Evolutionary conservation across 768 basidiomycete species (phyloP).

Genomic region (Trametes cinnabarina): DNA sequence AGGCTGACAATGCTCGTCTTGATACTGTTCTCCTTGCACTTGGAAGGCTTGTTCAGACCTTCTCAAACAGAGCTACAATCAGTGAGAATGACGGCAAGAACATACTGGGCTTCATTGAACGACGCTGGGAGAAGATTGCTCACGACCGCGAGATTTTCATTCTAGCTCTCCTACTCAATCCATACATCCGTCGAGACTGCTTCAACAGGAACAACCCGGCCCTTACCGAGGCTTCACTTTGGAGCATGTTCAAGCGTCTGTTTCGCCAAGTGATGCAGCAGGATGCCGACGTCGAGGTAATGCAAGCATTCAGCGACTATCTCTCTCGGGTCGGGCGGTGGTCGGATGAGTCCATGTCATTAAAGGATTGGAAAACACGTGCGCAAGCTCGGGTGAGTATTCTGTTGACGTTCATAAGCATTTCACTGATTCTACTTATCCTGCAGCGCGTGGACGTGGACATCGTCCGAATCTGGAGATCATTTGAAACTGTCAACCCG

Average conservation of each 20-base stretch:
- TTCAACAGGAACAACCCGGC: neutral
- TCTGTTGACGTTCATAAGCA: too few relatives aligned
- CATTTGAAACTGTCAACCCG: too few relatives aligned
- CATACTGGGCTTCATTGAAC: constrained; percentile 19
- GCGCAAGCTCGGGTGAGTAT: too few relatives aligned
- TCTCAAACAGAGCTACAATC: constrained; percentile 17
- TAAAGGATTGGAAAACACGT: too few relatives aligned
- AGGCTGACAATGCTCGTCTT: constrained; percentile 21
- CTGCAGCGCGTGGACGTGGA: too few relatives aligned
- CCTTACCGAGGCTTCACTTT: neutral
- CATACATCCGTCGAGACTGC: neutral
- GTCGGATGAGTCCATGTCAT: neutral
- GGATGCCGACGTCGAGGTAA: neutral
- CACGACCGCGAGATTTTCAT: constrained; percentile 25
- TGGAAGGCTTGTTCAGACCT: constrained; percentile 18
- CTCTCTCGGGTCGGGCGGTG: neutral
- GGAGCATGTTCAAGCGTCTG: constrained; percentile 8
- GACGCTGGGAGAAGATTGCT: constrained; percentile 18
- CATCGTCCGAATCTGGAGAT: too few relatives aligned
- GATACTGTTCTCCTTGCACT: constrained; percentile 19
- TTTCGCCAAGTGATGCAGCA: constrained; percentile 10
- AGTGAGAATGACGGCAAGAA: neutral
- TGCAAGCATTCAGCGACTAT: neutral
- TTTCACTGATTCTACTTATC: too few relatives aligned
- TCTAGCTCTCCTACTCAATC: constrained; percentile 10